Evolutionary conservation across 768 basidiomycete species (phyloP).

Genomic region (Fomitopsis serialis): DNA sequence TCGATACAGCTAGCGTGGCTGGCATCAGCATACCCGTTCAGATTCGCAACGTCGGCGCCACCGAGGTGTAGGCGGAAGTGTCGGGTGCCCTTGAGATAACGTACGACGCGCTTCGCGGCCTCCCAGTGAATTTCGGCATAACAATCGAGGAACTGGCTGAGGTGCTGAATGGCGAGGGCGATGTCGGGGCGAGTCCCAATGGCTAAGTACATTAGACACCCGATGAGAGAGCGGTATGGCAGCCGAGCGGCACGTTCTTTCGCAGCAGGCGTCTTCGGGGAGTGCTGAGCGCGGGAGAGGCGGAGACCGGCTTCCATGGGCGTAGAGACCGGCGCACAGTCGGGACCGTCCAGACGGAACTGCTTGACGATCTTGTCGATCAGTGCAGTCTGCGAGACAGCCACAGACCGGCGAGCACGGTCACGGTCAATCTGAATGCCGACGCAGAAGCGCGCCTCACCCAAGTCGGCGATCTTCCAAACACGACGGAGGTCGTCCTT

Average conservation of each 20-base stretch:
- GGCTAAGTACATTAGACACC: conserved; percentile 23
- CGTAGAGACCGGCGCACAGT: too few relatives aligned
- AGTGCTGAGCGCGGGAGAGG: neutral
- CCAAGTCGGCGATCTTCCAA: too few relatives aligned
- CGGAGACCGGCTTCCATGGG: conserved; percentile 6
- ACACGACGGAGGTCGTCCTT: too few relatives aligned
- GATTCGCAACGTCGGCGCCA: too few relatives aligned
- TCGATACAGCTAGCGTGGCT: too few relatives aligned
- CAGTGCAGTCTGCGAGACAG: conserved; percentile 11
- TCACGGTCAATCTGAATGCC: too few relatives aligned
- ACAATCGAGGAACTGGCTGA: conserved; percentile 20
- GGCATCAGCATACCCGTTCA: too few relatives aligned
- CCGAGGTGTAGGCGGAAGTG: too few relatives aligned
- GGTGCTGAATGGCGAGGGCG: conserved; percentile 15
- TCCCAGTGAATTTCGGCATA: conserved; percentile 17
- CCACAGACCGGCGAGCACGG: conserved; percentile 14
- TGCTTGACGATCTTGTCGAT: conserved; percentile 11
- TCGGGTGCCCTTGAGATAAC: conserved; percentile 19
- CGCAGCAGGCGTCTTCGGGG: neutral
- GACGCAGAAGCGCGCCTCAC: too few relatives aligned
- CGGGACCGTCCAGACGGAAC: conserved; percentile 8
- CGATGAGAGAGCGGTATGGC: conserved; percentile 24
- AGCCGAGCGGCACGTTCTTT: conserved; percentile 1
- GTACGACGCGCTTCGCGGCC: conserved; percentile 19
- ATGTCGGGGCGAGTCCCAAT: conserved; percentile 13